These are phyloP conservation scores for Astrocystis sublimbata DNA, from an alignment of 495 filamentous ascomycete genomes.

Conservation along the genomic window DNA sequence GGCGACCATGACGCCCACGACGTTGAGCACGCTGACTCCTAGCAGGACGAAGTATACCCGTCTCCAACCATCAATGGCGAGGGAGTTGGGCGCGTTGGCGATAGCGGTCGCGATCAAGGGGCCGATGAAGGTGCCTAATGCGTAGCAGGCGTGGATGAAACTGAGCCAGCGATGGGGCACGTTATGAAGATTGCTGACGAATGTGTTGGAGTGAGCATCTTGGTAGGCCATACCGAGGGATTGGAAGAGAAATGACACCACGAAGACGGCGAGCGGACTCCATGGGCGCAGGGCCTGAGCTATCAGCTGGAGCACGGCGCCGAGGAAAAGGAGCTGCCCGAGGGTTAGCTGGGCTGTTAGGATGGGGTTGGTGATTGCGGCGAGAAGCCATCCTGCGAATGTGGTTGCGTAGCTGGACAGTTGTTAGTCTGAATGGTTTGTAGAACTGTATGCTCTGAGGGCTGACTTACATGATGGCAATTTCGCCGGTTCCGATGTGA, in stretches of 20 bases:
- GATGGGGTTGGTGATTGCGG: slow-evolving; percentile 50
- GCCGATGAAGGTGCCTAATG: slow-evolving; percentile 50
- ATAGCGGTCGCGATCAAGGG: slow-evolving; percentile 55
- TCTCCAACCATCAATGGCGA: slow-evolving; percentile 35
- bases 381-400: slow-evolving; percentile 51
- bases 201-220: slow-evolving; percentile 56
- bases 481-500: slow-evolving; percentile 47
- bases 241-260: slow-evolving; percentile 49
- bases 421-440: not conserved
- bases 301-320: slow-evolving; percentile 48
- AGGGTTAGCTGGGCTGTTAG: slow-evolving; percentile 45
- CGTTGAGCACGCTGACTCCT: slow-evolving; percentile 43
- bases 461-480: slow-evolving; percentile 47
- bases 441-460: no score
- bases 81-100: slow-evolving; percentile 30
- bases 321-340: slow-evolving; percentile 50
- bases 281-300: slow-evolving; percentile 51
- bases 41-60: slow-evolving; percentile 49
- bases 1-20: slow-evolving; percentile 36
- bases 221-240: slow-evolving; percentile 54
- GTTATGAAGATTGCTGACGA: slow-evolving; percentile 45
- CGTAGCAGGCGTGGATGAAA: slow-evolving; percentile 58
- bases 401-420: slow-evolving; percentile 39
- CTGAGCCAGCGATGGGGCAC: slow-evolving; percentile 57
- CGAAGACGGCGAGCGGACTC: slow-evolving; percentile 49